Conservation (phyloP, 139 green algal genomes). For the Chlorella vulgaris region DNA sequence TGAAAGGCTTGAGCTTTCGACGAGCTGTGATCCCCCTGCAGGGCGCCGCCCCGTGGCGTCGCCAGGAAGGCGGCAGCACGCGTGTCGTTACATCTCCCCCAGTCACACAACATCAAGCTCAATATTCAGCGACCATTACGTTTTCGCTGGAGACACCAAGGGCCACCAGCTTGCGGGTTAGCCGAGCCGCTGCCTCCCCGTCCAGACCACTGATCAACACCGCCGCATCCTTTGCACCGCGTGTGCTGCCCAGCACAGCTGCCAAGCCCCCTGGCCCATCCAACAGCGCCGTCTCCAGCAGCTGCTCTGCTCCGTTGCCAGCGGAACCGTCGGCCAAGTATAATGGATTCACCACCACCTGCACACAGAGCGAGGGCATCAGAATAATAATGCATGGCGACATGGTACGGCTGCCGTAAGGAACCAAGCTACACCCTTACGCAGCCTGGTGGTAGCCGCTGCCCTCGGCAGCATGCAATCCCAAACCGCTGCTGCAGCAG, state of each 20-base stretch:
- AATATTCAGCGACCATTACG: constrained; percentile 77
- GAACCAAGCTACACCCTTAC: not conserved
- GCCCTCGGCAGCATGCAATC: not conserved
- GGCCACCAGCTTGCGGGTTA: constrained; percentile 59
- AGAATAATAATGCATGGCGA: not conserved
- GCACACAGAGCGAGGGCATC: not conserved
- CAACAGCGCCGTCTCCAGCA: constrained; percentile 56
- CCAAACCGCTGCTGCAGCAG: no score
- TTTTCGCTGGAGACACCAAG: constrained; percentile 61
- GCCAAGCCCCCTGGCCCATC: not conserved
- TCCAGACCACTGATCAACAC: constrained; percentile 69
- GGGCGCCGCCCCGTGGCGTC: no score
- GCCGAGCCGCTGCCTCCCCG: constrained; percentile 51
- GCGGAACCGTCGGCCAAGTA: constrained; percentile 7
- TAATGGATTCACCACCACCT: constrained; percentile 38
- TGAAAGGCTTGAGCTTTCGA: no score
- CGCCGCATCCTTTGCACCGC: not conserved
- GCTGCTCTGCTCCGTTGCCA: constrained; percentile 23
- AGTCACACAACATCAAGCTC: no score
- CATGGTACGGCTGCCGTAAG: not conserved
- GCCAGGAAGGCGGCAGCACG: no score
- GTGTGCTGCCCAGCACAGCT: constrained; percentile 5
- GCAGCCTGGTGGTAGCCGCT: not conserved
- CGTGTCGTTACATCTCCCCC: no score
- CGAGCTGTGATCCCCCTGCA: no score